Evolutionary conservation across 1,139 yeast genomes (phyloP).

Genomic region (Yamadazyma atlantica): DNA sequence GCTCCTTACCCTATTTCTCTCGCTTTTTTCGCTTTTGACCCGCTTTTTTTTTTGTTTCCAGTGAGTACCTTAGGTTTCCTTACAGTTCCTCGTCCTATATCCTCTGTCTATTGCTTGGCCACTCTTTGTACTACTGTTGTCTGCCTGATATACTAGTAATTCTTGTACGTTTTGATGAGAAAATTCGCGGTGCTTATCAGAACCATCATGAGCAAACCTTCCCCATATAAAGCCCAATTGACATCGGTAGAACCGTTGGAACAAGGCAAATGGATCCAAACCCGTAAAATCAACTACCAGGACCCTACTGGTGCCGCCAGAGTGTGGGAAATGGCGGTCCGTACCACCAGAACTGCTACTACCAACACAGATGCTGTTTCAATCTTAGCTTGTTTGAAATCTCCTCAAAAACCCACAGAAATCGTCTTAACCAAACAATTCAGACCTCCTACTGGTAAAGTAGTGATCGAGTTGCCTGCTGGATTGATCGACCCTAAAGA

Average conservation of each 20-base stretch:
- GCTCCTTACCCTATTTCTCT: too few species aligned
- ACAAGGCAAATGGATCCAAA: slow-evolving; percentile 48
- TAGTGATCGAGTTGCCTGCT: slow-evolving; percentile 92
- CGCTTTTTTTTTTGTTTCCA: too few species aligned
- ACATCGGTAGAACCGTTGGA: slow-evolving; percentile 28
- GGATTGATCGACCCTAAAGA: slow-evolving; percentile 90
- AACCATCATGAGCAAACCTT: slow-evolving; percentile 18
- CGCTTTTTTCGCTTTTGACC: too few species aligned
- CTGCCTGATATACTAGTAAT: too few species aligned
- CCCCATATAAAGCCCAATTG: slow-evolving; percentile 38
- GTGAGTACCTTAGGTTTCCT: too few species aligned
- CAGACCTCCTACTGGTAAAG: slow-evolving; percentile 87
- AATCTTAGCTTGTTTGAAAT: slow-evolving; percentile 67
- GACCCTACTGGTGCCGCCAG: slow-evolving; percentile 67
- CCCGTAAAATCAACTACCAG: slow-evolving; percentile 59
- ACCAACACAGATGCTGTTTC: slow-evolving; percentile 86
- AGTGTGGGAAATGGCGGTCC: slow-evolving; percentile 89
- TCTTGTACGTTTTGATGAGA: not conserved
- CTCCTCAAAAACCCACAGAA: slow-evolving; percentile 44
- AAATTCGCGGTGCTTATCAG: not conserved
- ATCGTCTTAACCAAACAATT: slow-evolving; percentile 82
- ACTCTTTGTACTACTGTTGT: too few species aligned
- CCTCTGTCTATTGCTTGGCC: too few species aligned
- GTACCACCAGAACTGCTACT: slow-evolving; percentile 72
- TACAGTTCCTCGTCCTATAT: too few species aligned